These are phyloP conservation scores for Agrostemma githago DNA, from an alignment of 148 eudicot species.

Conservation along the genomic window DNA sequence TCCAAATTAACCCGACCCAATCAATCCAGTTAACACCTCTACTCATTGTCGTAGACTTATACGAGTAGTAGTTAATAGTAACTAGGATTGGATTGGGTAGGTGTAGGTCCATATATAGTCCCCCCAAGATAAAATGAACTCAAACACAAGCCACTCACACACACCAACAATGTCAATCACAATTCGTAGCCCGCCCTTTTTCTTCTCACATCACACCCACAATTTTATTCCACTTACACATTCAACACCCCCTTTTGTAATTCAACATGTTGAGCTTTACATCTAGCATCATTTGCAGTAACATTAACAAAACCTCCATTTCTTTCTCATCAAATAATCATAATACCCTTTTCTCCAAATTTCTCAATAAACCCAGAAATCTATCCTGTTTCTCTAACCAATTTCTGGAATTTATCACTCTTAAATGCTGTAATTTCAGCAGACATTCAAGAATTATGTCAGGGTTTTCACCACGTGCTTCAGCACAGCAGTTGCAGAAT, in stretches of 20 bases:
- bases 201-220: constrained; percentile 21
- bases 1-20: too few relatives aligned
- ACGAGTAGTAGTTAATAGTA: too few relatives aligned
- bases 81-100: background rate
- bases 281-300: constrained; percentile 4
- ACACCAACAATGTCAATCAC: background rate
- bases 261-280: constrained; percentile 4
- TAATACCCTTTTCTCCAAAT: constrained; percentile 26
- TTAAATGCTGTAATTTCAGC: constrained; percentile 13
- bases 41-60: too few relatives aligned
- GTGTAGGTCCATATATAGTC: background rate
- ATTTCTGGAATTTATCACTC: constrained; percentile 13
- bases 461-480: constrained; percentile 33
- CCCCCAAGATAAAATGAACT: constrained; percentile 18
- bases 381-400: constrained; percentile 23
- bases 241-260: background rate
- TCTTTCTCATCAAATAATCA: constrained; percentile 16
- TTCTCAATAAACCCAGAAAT: constrained; percentile 18
- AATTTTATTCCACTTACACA: constrained; percentile 10
- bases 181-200: constrained; percentile 12
- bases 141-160: constrained; percentile 24
- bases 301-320: constrained; percentile 1
- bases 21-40: too few relatives aligned
- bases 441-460: constrained; percentile 24
- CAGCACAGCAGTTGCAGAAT: constrained; percentile 54